Evolutionary conservation across 2,329 filamentous ascomycete genomes (phyloP).

Genomic region (Elsinoe necatrix): DNA sequence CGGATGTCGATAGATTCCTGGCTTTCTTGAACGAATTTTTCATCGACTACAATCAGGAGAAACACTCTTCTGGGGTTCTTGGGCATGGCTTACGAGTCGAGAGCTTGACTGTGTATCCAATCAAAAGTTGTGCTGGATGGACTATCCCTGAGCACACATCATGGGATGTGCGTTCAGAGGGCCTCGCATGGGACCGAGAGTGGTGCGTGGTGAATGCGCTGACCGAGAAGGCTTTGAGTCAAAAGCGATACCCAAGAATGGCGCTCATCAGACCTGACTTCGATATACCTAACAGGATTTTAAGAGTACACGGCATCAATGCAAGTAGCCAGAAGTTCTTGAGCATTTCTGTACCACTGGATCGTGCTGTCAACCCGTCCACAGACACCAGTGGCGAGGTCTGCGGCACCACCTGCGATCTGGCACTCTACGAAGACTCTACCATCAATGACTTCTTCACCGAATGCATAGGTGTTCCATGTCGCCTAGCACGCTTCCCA

Average conservation of each 20-base stretch:
- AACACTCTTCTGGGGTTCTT: no score
- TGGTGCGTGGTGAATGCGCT: conserved; percentile 90
- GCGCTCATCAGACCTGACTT: conserved; percentile 67
- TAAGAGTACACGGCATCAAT: conserved; percentile 47
- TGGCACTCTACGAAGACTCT: neutral
- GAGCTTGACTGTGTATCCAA: conserved; percentile 63
- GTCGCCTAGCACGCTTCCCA: conserved; percentile 76
- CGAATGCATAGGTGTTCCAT: conserved; percentile 64
- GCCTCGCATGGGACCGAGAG: conserved; percentile 87
- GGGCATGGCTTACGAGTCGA: conserved; percentile 35
- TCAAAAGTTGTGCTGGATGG: conserved; percentile 88
- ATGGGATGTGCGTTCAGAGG: conserved; percentile 76
- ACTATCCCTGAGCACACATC: conserved; percentile 51
- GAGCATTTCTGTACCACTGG: neutral
- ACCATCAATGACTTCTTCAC: conserved; percentile 71
- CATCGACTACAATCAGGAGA: conserved; percentile 19
- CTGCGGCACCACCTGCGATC: conserved; percentile 49
- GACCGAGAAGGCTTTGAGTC: conserved; percentile 73
- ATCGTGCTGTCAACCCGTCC: neutral
- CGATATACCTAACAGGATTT: conserved; percentile 58
- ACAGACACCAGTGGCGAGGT: conserved; percentile 31
- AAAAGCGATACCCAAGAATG: conserved; percentile 85
- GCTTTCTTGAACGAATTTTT: conserved; percentile 30
- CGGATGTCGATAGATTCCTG: conserved; percentile 65
- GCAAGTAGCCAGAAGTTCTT: neutral